Percentiles rank a stretch among this genome's conserved stretches.
Conservation (phyloP, 768 basidiomycete genomes). For the Tricholomella constricta region DNA sequence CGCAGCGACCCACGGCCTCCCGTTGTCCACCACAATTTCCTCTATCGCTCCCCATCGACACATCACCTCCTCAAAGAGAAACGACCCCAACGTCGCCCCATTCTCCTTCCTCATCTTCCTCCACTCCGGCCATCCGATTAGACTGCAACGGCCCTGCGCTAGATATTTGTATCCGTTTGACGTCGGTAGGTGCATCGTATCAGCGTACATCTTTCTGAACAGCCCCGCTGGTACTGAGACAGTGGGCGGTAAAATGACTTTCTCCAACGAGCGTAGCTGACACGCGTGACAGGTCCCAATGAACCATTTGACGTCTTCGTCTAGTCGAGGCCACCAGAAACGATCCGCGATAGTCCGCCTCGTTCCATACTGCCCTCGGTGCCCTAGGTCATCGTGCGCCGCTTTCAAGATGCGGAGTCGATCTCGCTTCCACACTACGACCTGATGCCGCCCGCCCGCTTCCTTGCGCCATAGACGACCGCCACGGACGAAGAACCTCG, state of each 20-base stretch:
- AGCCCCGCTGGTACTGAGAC: slow-evolving; percentile 24
- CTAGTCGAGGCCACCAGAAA: slow-evolving; percentile 25
- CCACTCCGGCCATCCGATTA: slow-evolving; percentile 25
- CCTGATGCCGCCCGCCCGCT: slow-evolving; percentile 18
- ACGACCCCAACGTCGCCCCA: slow-evolving; percentile 20
- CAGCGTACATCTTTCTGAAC: slow-evolving; percentile 29
- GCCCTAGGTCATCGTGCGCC: too few species aligned
- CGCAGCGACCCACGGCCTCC: slow-evolving; percentile 29
- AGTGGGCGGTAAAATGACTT: slow-evolving; percentile 29
- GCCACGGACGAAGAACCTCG: too few species aligned
- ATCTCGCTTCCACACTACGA: slow-evolving; percentile 16
- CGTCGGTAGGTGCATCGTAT: slow-evolving; percentile 30
- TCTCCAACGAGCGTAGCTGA: slow-evolving; percentile 24
- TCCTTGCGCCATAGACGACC: too few species aligned
- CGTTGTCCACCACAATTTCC: slow-evolving; percentile 30
- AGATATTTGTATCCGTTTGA: slow-evolving; percentile 25
- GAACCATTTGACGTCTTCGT: slow-evolving; percentile 32
- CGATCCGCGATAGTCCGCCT: too few species aligned
- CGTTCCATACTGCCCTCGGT: too few species aligned
- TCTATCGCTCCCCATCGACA: slow-evolving; percentile 38
- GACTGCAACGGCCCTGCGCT: slow-evolving; percentile 26
- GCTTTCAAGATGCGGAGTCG: slow-evolving; percentile 21
- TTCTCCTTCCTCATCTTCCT: slow-evolving; percentile 22
- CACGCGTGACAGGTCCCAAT: slow-evolving; percentile 35
- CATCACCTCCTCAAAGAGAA: slow-evolving; percentile 32